Percentiles rank a stretch among this genome's conserved stretches.
Evolutionary conservation across 2,329 filamentous ascomycete species (phyloP).

Genomic region (Thielaviopsis euricoi): DNA sequence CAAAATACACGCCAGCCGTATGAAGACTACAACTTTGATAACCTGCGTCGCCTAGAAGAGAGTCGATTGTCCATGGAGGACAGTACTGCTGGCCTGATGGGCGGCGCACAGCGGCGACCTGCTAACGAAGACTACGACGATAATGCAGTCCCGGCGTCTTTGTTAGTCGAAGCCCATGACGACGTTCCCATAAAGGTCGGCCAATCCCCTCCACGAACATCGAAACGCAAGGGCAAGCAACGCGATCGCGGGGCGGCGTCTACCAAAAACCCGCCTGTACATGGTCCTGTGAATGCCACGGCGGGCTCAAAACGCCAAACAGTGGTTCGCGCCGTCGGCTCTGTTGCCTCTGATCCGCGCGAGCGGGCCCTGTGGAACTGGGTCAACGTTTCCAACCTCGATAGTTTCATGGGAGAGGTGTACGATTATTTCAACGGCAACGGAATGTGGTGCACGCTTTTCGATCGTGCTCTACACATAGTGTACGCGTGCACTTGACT

Average conservation of each 20-base stretch:
- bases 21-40: slow-evolving; percentile 31
- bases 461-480: slow-evolving; percentile 55
- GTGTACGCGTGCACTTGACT: slow-evolving; percentile 34
- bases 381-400: slow-evolving; percentile 79
- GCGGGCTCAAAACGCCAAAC: background rate
- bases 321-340: background rate
- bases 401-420: slow-evolving; percentile 69
- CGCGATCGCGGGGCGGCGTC: slow-evolving; percentile 5
- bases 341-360: slow-evolving; percentile 17
- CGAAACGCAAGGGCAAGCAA: slow-evolving; percentile 14
- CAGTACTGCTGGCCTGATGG: slow-evolving; percentile 14
- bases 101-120: background rate
- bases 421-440: slow-evolving; percentile 76
- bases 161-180: slow-evolving; percentile 40
- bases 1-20: slow-evolving; percentile 29
- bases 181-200: slow-evolving; percentile 8
- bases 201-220: slow-evolving; percentile 12
- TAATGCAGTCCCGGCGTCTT: slow-evolving; percentile 47
- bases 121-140: slow-evolving; percentile 31
- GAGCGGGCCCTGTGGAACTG: slow-evolving; percentile 83
- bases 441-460: slow-evolving; percentile 70
- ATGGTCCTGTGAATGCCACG: background rate
- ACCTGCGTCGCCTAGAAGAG: slow-evolving; percentile 26
- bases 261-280: background rate
- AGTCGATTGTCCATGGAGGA: slow-evolving; percentile 30